Evolutionary conservation across 1,284 basidiomycete species (phyloP), one percentile per base, ranked within the genome.

Genomic region (Hortiboletus rubellus): DNA sequence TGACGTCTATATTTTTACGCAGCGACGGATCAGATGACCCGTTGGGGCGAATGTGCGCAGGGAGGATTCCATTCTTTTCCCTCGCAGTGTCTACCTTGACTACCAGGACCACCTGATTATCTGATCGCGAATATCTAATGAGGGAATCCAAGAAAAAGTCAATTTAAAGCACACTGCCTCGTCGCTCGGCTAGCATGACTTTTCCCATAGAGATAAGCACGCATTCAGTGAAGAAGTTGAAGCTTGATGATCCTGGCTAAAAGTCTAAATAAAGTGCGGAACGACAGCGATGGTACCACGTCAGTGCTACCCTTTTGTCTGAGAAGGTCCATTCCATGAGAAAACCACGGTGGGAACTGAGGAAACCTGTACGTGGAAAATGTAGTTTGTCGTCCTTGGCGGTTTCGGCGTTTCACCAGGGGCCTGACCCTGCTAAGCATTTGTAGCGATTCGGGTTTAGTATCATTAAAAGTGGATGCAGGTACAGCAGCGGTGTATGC

Each of bases 111-210:
- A 53, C 41, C 33, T 31, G 37, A 46, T 46, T 49, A 24, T 57
- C 18, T 52, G 37, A 51, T 54, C 46, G 47, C 40, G 31, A 27
- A 24, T 11, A 37, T 57, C 50, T 18, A 42, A 68, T 55, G 49
- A 41, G 56, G 52, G 42, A 71, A 57, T 48, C 54, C 63, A 66
- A 68, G 63, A 67, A 33, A 57, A 59, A 46, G 18, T 37, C 60
- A 66, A 58, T 66, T 67, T 71, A 63, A 52, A 41, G n/a, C 50
- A 57, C 69, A 70, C 68, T 27, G 69, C 68, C 66, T 51, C 15
- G 49, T 57, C 54, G 42, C 46, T 57, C 41, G 41, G 47, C 52
- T 59, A 42, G 46, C 40, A 31, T 42, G 49, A 43, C 38, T 59
- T 70, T 55, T 55, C 66, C 59, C 57, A 55, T 47, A 3, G 58